A percentile compares a stretch with the other conserved stretches of the same genome.
Evolutionary conservation across 169 alveolate species (phyloP).

Genomic region (Cyclospora cayetanensis): DNA sequence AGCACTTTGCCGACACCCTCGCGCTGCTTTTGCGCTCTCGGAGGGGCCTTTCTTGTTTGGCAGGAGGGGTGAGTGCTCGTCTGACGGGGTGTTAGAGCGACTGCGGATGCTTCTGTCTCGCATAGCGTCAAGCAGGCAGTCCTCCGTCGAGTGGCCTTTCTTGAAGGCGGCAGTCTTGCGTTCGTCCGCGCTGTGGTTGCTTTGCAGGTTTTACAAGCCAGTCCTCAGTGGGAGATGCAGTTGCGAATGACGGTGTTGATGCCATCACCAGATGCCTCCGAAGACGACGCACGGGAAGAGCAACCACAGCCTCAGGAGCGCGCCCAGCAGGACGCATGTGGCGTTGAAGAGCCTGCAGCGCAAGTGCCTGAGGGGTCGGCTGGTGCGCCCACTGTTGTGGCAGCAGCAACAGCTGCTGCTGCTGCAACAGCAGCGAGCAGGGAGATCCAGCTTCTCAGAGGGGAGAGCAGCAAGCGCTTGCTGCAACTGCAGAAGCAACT

Average conservation of each 20-base stretch:
- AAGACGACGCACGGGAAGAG: neutral
- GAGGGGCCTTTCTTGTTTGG: constrained; percentile 1
- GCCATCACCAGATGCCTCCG: neutral
- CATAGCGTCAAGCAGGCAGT: no score
- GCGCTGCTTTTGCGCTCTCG: neutral
- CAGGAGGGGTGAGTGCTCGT: neutral
- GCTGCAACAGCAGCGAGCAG: neutral
- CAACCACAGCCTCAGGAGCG: neutral
- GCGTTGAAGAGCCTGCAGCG: no score
- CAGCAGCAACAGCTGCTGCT: neutral
- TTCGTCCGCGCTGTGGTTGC: neutral
- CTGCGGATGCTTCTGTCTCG: neutral
- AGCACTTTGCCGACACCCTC: constrained; percentile 1
- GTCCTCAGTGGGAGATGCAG: constrained; percentile 26
- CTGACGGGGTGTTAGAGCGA: neutral
- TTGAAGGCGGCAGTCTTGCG: neutral
- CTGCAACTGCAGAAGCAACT: constrained; percentile 29
- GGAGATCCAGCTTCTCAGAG: no score
- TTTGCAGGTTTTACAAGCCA: neutral
- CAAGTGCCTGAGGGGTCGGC: neutral
- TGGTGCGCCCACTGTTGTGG: neutral
- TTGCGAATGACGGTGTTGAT: constrained; percentile 23
- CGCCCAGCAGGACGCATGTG: constrained; percentile 7
- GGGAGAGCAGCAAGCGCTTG: no score
- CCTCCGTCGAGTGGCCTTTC: no score